A percentile compares a stretch with the other conserved stretches of the same genome.
Conservation (phyloP, 2,329 filamentous ascomycete species). For the Corynespora cassiicola region DNA sequence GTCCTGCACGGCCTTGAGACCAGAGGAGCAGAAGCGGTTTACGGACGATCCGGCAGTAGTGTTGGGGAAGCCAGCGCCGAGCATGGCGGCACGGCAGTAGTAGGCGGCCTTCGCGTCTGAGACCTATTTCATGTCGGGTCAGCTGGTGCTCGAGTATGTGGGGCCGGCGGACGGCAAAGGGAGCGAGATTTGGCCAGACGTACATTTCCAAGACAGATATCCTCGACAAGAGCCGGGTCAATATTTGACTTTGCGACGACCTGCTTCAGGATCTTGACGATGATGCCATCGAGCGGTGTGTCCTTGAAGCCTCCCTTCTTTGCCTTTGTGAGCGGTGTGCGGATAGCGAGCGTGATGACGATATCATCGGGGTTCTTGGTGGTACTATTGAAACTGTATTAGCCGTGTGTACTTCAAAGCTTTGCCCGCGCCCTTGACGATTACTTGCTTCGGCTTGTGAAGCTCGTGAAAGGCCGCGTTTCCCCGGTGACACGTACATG, state of each 20-base stretch:
- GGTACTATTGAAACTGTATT: constrained; percentile 62
- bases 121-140: constrained; percentile 62
- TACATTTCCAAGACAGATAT: constrained; percentile 93
- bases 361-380: constrained; percentile 95
- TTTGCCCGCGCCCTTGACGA: too few relatives aligned
- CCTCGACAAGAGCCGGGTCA: constrained; percentile 82
- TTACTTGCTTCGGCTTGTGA: too few relatives aligned
- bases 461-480: constrained; percentile 1
- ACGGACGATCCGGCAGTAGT: constrained; percentile 81
- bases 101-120: constrained; percentile 86
- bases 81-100: constrained; percentile 84
- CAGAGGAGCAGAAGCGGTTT: constrained; percentile 97
- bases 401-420: too few relatives aligned
- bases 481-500: constrained; percentile 67
- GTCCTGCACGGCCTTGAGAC: constrained; percentile 92
- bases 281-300: constrained; percentile 83
- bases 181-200: constrained; percentile 26
- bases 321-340: constrained; percentile 87
- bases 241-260: constrained; percentile 71
- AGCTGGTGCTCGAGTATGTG: background rate
- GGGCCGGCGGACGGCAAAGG: background rate
- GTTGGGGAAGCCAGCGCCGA: constrained; percentile 93
- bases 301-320: constrained; percentile 96
- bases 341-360: constrained; percentile 90
- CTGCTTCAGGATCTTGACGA: constrained; percentile 80